Evolutionary conservation across 2,329 filamentous ascomycete species (phyloP), one percentile per base, ranked within the genome.

Genomic region (Esteya vermicola): DNA sequence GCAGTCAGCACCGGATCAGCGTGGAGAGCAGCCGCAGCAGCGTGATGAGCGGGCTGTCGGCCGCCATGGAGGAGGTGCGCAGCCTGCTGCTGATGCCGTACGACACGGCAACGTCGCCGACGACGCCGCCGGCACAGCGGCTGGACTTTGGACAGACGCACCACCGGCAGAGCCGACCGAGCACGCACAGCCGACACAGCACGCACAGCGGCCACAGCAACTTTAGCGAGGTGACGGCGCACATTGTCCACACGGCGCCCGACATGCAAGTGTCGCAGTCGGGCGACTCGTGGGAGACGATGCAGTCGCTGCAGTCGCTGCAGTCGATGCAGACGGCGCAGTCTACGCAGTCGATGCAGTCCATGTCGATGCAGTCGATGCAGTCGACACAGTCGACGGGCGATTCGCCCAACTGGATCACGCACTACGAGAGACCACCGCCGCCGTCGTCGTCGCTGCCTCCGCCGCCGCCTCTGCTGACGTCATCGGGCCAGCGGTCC

Each of bases 41-140:
- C 35, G 28, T 9, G 30, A 18, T 20, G 18, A 38, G 44, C 41
- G 39, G 46, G 27, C 43, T 48, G 19, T 48, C 46, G 10, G 45
- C 45, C 2, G 46, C 46, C 23, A 47, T 48, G 41, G 46, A 45
- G n/a, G 46, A 48, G 20, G 45, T 48, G 6, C 41, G 43, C 22
- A 47, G 45, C 22, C 28, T 47, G 22, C 22, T 48, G 35, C 19
- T 48, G 32, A 23, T 43, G 14, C 27, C 42, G 7, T 40, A 41
- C 3, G 42, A 41, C 18, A 36, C 44, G 18, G 9, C 43, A 19
- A 12, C 21, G 9, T 32, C 16, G 35, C 27, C 36, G 13, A 20
- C 16, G 19, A 27, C 8, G 23, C 7, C 9, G 20, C 20, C 25
- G 37, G 26, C n/a, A 22, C 6, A n/a, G 19, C 16, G 21, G 16